Base-by-base conservation (phyloP, 2,329 filamentous ascomycete species). In the Hypoxylon sp. region DNA sequence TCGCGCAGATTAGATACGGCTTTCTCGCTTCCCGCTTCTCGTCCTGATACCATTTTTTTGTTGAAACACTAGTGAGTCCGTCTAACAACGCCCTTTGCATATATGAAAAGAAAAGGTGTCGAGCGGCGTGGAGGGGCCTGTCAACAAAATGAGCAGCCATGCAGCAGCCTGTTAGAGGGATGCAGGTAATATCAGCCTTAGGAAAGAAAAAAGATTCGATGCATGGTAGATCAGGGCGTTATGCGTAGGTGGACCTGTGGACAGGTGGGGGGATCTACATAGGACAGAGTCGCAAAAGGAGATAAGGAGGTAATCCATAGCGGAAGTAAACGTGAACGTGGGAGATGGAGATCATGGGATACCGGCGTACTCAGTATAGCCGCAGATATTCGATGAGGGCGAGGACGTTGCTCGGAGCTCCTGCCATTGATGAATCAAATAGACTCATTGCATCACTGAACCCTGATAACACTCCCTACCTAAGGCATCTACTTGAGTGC, bases 1-100 rank as follows among this genome's bases (percentile, higher is more conserved):
- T 46, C 22, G 30, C 50, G 49, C 58, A 49, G 33, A 64, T 38
- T 48, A 33, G 59, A 30, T 44, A 45, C 62, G 61, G 59, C 45
- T 60, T 64, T 65, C 52, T 70, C 54, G 54, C 61, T 64, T 65
- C 52, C 68, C 54, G 54, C 61, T 65, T 63, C 22, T 60, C 50
- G 52, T 50, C 38, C 65, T 66, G 59, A 70, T 70, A 68, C 68
- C 65, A 70, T 22, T 61, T 62, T 61, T 62, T 59, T 60, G 53
- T 57, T 65, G 42, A 56, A 65, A 33, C 20, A 46, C 59, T 48
- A 16, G 61, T 32, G 26, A 64, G 50, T 32, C 20, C 58, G 53
- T 54, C 16, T 12, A 49, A 61, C 51, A 54, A 45, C 20, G 33
- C 16, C 32, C 53, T 61, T 12, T 49, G 28, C 24, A 33, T 33